A percentile compares a stretch with the other conserved stretches of the same genome.
Conservation (phyloP, 1,284 basidiomycete genomes). For the Pholiota adiposa region DNA sequence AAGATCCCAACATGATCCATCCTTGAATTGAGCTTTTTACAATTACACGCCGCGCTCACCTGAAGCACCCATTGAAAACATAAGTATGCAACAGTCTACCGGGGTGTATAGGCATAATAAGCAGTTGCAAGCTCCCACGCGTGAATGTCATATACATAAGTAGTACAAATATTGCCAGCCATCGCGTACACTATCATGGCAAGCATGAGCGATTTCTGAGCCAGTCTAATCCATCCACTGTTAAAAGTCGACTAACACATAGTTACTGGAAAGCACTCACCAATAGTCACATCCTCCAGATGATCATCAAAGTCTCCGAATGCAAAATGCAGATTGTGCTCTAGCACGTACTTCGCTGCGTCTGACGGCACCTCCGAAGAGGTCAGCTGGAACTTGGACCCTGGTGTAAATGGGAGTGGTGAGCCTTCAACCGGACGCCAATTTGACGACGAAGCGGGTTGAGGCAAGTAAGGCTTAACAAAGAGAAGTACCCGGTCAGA, state of each 20-base stretch:
- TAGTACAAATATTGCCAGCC: neutral
- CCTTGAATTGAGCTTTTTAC: no score
- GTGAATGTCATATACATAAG: neutral
- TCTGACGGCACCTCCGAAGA: constrained; percentile 46
- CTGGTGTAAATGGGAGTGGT: constrained; percentile 45
- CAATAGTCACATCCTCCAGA: constrained; percentile 71
- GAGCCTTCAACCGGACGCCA: constrained; percentile 47
- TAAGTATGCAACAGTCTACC: no score
- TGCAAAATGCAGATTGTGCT: constrained; percentile 49
- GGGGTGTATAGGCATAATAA: no score
- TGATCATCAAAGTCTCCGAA: constrained; percentile 83
- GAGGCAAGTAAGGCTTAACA: constrained; percentile 50
- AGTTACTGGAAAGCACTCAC: constrained; percentile 30
- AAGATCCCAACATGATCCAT: no score
- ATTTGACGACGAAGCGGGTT: constrained; percentile 36
- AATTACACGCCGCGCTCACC: no score
- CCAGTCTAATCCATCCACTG: no score
- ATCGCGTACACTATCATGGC: constrained; percentile 24
- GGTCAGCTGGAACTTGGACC: constrained; percentile 49
- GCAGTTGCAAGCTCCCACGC: neutral
- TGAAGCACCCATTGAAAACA: no score
- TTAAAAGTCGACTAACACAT: neutral
- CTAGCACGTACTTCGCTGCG: constrained; percentile 51
- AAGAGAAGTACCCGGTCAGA: neutral
- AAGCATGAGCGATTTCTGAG: constrained; percentile 56